Evolutionary conservation across 345 rosid species (phyloP), one percentile per base, ranked within the genome.

Genomic region (Hypericum perforatum): DNA sequence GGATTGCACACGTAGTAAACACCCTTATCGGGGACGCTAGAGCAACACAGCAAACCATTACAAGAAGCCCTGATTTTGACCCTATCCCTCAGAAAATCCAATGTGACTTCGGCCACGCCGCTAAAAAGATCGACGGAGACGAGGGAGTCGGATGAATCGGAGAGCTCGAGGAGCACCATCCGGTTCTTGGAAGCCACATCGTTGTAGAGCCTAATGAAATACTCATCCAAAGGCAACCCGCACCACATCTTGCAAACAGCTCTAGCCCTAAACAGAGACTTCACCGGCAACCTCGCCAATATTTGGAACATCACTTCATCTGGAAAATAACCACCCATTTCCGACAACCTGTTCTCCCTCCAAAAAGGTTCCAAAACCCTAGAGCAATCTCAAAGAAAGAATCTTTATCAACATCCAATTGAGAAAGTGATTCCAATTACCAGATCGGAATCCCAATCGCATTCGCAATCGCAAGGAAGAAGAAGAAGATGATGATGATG

Each of bases 1-100:
- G 97, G 96, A 62, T 86, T 86, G 58, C 91, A 91, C 11, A 91
- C 85, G 46, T 82, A 91, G 51, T 78, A 85, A 70, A 78, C 76
- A 56, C 89, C 91, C 71, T 74, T 90, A 37, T 79, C 81, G 37
- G 84, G 89, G 10, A 86, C 72, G 51, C 91, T 82, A n/a, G 96
- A 81, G 69, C 96, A 91, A 59, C 95, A 84, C 71, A 91, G 62
- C 54, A 84, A 70, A 51, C 98, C 98, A 59, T 87, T 84, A 72
- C 92, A 82, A 0, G 91, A 91, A 9, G 78, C 89, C 66, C 96
- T 85, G 39, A 91, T 74, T 52, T 70, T 79, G 37, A 91, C 87
- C 59, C 95, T 76, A 43, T 76, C 94, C 48, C 71, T 73, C 57
- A 91, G 51, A 63, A 91, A 91, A 72, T 65, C 78, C 48, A 91